A percentile compares a stretch with the other conserved stretches of the same genome.
phyloP scores from a whole-genome alignment of 2,329 filamentous ascomycete genomes.

The Aspergillaceae sp. region DNA sequence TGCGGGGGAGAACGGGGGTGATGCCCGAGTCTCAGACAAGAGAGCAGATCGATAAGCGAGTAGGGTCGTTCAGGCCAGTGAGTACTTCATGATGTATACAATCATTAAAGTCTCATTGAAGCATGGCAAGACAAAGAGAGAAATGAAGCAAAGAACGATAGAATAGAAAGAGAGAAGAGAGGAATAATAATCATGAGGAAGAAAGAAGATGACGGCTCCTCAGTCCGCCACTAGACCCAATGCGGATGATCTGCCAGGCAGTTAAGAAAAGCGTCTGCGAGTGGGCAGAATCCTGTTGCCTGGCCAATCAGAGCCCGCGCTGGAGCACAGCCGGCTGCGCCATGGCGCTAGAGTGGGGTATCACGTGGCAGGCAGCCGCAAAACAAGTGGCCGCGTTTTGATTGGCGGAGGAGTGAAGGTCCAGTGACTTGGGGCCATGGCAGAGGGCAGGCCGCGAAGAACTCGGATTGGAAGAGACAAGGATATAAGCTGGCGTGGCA shows the following conservation, averaged over 20 bases:
- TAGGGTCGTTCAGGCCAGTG: not conserved
- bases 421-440: no score
- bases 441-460: no score
- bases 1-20: constrained; percentile 7
- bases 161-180: not conserved
- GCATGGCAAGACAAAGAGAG: not conserved
- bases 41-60: not conserved
- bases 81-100: not conserved
- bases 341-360: constrained; percentile 12
- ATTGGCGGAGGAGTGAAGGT: not conserved
- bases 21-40: no score
- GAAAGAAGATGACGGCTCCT: no score
- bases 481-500: no score
- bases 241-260: constrained; percentile 4
- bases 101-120: no score
- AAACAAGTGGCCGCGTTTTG: constrained; percentile 4
- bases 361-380: constrained; percentile 26
- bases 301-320: constrained; percentile 31
- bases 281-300: constrained; percentile 34
- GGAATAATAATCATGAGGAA: not conserved
- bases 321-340: constrained; percentile 17
- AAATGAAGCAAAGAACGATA: constrained; percentile 1
- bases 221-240: constrained; percentile 11
- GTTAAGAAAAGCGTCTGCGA: constrained; percentile 17
- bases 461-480: no score